A percentile compares a stretch with the other conserved stretches of the same genome.
Conservation (phyloP, 306 rosid genomes). For the Dryas octopetala region DNA sequence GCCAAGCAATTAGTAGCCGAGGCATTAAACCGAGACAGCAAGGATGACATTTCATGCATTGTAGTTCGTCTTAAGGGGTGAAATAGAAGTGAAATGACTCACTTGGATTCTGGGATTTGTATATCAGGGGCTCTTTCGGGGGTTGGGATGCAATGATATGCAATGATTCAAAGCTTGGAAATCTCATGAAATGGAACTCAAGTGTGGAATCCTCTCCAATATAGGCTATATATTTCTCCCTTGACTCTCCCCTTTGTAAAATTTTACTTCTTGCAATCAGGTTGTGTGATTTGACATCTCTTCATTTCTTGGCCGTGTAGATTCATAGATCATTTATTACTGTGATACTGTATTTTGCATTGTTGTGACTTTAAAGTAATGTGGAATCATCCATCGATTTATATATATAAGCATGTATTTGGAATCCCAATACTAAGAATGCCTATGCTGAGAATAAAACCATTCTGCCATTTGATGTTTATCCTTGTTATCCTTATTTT, state of each 20-base stretch:
- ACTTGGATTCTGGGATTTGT: slow-evolving; percentile 29
- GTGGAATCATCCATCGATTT: no score
- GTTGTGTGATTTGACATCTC: slow-evolving; percentile 36
- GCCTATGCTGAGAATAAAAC: no score
- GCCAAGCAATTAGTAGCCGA: no score
- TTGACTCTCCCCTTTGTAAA: slow-evolving; percentile 25
- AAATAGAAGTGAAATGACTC: slow-evolving; percentile 42
- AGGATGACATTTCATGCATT: no score
- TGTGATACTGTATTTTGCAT: no score
- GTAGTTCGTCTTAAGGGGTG: no score
- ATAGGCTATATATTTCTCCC: slow-evolving; percentile 22
- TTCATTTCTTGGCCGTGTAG: slow-evolving; percentile 51
- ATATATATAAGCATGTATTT: no score
- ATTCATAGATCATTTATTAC: slow-evolving; percentile 20
- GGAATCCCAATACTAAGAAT: no score
- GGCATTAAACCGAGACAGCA: no score
- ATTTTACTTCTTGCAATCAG: slow-evolving; percentile 44
- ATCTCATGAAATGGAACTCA: slow-evolving; percentile 25
- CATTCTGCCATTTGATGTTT: no score
- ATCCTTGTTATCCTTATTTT: no score
- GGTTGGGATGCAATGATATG: not conserved
- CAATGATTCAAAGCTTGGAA: slow-evolving; percentile 16
- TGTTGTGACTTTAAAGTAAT: no score
- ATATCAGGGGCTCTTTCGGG: slow-evolving; percentile 17
- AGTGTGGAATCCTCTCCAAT: slow-evolving; percentile 37